Percentiles rank a stretch among this genome's conserved stretches.
Conservation (phyloP, 805 yeast species). For the Scheffersomyces lignosus region DNA sequence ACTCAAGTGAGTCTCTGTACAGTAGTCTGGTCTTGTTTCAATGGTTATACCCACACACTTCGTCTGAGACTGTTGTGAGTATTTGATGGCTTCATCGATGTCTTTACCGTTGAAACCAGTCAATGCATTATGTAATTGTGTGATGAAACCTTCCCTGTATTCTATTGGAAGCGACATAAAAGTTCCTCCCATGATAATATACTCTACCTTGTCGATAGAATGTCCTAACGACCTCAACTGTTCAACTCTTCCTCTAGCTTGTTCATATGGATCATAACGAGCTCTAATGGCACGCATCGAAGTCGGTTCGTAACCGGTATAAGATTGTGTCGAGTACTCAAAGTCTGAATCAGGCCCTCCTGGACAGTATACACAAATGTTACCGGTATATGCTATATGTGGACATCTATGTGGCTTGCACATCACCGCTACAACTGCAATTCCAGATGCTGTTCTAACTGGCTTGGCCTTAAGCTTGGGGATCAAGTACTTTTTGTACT, state of each 20-base stretch:
- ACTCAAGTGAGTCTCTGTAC: conserved; percentile 91
- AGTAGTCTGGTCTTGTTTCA: conserved; percentile 97
- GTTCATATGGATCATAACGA: conserved; percentile 97
- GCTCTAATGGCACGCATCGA: conserved; percentile 99
- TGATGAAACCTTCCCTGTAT: conserved; percentile 86
- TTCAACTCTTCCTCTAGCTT: conserved; percentile 95
- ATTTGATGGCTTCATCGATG: conserved; percentile 85
- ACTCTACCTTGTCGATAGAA: conserved; percentile 95
- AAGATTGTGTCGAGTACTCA: conserved; percentile 96
- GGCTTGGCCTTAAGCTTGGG: conserved; percentile 98
- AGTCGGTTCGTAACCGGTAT: conserved; percentile 98
- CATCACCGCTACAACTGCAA: conserved; percentile 99
- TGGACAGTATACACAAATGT: conserved; percentile 97
- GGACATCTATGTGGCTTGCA: conserved; percentile 99
- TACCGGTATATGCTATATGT: conserved; percentile 97
- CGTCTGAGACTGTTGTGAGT: conserved; percentile 91
- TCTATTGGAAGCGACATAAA: conserved; percentile 92
- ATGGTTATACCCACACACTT: conserved; percentile 98
- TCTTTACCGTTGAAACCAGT: conserved; percentile 88
- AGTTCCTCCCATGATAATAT: conserved; percentile 98
- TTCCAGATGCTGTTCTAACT: conserved; percentile 97
- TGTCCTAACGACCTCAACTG: conserved; percentile 95
- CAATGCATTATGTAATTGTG: conserved; percentile 89
- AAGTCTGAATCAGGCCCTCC: conserved; percentile 99
- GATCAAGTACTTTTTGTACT: conserved; percentile 83